phyloP scores from a whole-genome alignment of 2,329 filamentous ascomycete species.

The Didymella keratinophila region DNA sequence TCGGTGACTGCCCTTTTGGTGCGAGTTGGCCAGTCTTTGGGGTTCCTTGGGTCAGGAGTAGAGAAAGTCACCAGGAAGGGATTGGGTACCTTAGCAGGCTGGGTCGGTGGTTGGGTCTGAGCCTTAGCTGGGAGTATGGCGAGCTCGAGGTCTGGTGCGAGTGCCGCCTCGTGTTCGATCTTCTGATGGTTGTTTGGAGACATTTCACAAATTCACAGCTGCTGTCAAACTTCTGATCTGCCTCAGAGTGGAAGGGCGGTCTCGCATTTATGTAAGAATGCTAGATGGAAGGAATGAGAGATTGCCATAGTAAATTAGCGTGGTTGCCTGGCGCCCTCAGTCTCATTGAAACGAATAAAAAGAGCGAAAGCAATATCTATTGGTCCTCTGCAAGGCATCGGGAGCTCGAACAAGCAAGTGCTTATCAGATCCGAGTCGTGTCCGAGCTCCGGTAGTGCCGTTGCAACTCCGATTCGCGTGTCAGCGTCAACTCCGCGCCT shows the following conservation, averaged over 20 bases:
- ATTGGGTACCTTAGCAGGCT: not conserved
- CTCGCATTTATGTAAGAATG: not conserved
- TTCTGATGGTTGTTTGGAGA: not conserved
- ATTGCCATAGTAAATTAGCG: not conserved
- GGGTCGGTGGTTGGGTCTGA: not conserved
- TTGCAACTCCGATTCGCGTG: not conserved
- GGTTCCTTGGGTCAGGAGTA: slow-evolving; percentile 26
- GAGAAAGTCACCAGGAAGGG: slow-evolving; percentile 29
- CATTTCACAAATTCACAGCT: not conserved
- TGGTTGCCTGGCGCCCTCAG: not conserved
- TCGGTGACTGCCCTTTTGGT: slow-evolving; percentile 35
- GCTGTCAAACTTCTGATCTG: not conserved
- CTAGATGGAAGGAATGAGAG: no score
- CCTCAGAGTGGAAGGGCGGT: not conserved
- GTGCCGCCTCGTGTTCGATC: not conserved
- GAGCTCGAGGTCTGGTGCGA: not conserved
- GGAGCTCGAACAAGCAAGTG: not conserved
- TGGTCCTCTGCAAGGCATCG: not conserved
- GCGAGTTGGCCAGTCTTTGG: slow-evolving; percentile 32
- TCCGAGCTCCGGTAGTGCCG: not conserved
- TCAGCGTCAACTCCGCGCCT: not conserved
- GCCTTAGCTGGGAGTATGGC: not conserved
- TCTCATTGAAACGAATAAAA: not conserved
- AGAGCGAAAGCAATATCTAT: not conserved
- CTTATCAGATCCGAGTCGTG: slow-evolving; percentile 18